Evolutionary conservation across 2,329 filamentous ascomycete genomes (phyloP).

Genomic region (Emmonsiellopsis sp.): DNA sequence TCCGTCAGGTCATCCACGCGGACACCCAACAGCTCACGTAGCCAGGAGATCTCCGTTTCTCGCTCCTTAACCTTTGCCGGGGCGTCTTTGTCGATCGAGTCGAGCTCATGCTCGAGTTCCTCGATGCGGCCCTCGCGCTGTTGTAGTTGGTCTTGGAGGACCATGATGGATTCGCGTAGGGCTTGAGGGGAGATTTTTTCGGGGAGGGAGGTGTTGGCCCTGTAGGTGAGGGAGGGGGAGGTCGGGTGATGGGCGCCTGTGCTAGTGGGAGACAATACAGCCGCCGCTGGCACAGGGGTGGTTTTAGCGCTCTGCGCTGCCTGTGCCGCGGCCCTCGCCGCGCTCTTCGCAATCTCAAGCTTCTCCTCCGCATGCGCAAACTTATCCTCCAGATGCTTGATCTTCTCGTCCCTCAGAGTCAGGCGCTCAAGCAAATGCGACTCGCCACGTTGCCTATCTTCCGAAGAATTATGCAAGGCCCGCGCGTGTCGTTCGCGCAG

Average conservation of each 20-base stretch:
- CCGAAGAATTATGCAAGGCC: conserved; percentile 60
- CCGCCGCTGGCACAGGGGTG: conserved; percentile 16
- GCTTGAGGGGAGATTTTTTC: conserved; percentile 93
- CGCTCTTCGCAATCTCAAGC: conserved; percentile 79
- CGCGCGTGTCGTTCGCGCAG: conserved; percentile 66
- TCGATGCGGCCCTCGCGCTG: conserved; percentile 87
- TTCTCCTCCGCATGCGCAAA: conserved; percentile 80
- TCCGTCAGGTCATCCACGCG: conserved; percentile 87
- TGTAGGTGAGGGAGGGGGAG: conserved; percentile 39
- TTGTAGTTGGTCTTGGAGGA: conserved; percentile 92
- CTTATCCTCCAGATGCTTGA: conserved; percentile 76
- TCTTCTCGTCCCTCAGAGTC: conserved; percentile 72
- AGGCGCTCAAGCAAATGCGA: conserved; percentile 72
- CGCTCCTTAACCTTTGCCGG: conserved; percentile 77
- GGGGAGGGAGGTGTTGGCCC: conserved; percentile 44
- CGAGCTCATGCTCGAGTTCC: conserved; percentile 63
- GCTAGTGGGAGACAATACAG: too few relatives aligned
- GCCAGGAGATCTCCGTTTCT: conserved; percentile 89
- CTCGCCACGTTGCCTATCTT: conserved; percentile 75
- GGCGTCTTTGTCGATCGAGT: conserved; percentile 64
- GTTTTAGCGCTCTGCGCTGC: conserved; percentile 48
- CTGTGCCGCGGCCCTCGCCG: conserved; percentile 70
- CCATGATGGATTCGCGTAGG: conserved; percentile 88
- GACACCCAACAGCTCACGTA: conserved; percentile 85
- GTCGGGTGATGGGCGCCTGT: conserved; percentile 30